These are phyloP conservation scores for Sesbania bispinosa DNA, from an alignment of 306 rosid genomes.

Conservation along the genomic window DNA sequence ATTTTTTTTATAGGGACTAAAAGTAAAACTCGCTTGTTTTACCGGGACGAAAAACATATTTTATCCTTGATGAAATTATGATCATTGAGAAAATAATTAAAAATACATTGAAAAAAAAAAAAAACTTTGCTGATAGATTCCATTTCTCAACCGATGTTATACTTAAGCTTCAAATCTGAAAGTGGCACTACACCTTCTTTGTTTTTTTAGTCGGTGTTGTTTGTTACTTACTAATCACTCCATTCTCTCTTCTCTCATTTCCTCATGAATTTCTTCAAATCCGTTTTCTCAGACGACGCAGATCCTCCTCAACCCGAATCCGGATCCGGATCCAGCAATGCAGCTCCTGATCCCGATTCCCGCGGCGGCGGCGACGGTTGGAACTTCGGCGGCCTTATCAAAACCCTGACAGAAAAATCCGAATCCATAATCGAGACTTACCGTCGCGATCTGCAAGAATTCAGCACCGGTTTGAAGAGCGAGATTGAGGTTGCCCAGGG, in stretches of 20 bases:
- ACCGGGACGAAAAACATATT: too few species aligned
- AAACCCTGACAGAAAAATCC: slow-evolving; percentile 59
- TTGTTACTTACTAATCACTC: background rate
- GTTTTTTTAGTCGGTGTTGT: too few species aligned
- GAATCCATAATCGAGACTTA: slow-evolving; percentile 85
- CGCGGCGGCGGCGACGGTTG: slow-evolving; percentile 39
- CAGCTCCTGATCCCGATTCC: slow-evolving; percentile 36
- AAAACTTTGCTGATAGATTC: too few species aligned
- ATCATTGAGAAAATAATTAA: too few species aligned
- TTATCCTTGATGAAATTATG: too few species aligned
- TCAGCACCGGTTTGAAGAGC: slow-evolving; percentile 64
- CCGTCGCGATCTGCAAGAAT: slow-evolving; percentile 84
- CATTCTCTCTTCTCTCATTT: background rate
- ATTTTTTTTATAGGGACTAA: too few species aligned
- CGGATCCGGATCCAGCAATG: slow-evolving; percentile 13
- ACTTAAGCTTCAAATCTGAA: too few species aligned
- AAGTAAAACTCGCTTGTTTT: too few species aligned
- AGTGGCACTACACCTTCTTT: background rate
- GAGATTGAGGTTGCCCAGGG: slow-evolving; percentile 92
- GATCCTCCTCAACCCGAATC: slow-evolving; percentile 22
- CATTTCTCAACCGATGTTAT: too few species aligned
- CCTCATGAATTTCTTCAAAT: slow-evolving; percentile 73
- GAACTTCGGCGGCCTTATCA: slow-evolving; percentile 77
- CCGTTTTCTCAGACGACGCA: slow-evolving; percentile 73
- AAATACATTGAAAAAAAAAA: too few species aligned